phyloP scores from a whole-genome alignment of 2,329 filamentous ascomycete genomes.

The Fusarium tanahbumbuense region DNA sequence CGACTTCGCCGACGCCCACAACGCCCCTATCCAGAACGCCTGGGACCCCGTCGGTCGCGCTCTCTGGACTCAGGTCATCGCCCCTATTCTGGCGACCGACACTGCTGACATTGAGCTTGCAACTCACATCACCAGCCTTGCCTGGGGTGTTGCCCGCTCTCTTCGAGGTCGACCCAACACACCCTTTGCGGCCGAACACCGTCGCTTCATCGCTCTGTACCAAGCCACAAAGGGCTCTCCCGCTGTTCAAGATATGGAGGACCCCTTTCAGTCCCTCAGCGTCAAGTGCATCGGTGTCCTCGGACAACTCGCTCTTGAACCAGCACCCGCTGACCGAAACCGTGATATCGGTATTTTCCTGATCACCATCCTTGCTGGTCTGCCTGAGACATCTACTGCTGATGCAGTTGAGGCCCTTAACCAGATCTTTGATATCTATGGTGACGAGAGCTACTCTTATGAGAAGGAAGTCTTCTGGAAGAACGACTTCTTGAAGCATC shows the following conservation, averaged over 20 bases:
- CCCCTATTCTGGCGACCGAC: conserved; percentile 68
- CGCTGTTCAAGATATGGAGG: conserved; percentile 51
- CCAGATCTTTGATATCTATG: conserved; percentile 75
- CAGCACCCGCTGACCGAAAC: conserved; percentile 66
- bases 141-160: conserved; percentile 72
- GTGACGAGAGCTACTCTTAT: conserved; percentile 67
- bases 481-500: conserved; percentile 67
- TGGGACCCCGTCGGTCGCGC: conserved; percentile 66
- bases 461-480: conserved; percentile 74
- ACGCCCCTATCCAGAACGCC: conserved; percentile 61
- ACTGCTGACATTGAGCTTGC: conserved; percentile 71
- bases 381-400: conserved; percentile 65
- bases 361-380: conserved; percentile 63
- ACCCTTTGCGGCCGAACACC: conserved; percentile 65
- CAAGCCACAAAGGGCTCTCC: conserved; percentile 63
- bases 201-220: conserved; percentile 74
- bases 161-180: conserved; percentile 61
- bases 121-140: conserved; percentile 71
- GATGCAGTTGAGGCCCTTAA: conserved; percentile 73
- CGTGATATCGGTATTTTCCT: conserved; percentile 73
- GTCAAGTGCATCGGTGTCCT: conserved; percentile 76
- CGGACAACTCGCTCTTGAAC: conserved; percentile 69
- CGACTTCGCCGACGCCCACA: conserved; percentile 67
- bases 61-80: conserved; percentile 69
- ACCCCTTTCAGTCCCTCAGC: conserved; percentile 71